Base-by-base conservation (phyloP, 2,329 filamentous ascomycete species). In the Davidsoniella neocaledoniae region DNA sequence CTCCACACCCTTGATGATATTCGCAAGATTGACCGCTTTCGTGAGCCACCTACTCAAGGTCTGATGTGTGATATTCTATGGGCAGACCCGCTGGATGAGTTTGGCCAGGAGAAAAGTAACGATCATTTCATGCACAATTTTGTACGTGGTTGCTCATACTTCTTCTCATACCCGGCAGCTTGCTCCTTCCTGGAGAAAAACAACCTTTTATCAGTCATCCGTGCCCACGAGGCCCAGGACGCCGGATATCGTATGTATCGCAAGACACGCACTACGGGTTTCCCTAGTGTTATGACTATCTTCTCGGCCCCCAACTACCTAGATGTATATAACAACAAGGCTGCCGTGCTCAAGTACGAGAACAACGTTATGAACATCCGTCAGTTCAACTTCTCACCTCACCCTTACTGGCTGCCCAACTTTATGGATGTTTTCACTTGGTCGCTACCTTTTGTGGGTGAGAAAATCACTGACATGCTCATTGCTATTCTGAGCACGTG, bases 361-460 rank as follows among this genome's bases (percentile, higher is more conserved):
- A 98, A 98, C 68, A 98, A 98, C 62, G 91, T 98, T 54, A 98
- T 98, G 91, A 98, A 98, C 72, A 98, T 98, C 62, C 79, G 91
- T 53, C 91, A 98, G 66, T 98, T 98, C 72, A 98, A 98, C 73
- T 98, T 90, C 76, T 96, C 91, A 19, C 91, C 91, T 33, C 91
- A 98, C 65, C 91, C 91, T 5, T 98, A 98, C 72, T 98, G 91
- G 91, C 77, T 98, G 45, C 91, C 91, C 50, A 98, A 98, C 71
- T 98, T 98, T 63, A 98, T 98, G 91, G 91, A 98, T 61, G 91
- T 98, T 55, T 98, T 98, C 63, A 98, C 91, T n/a, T 98, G 91
- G 91, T 98, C 91, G 33, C 73, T 98, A 54, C 91, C 91, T 0
- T 98, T 98, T 66, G 91, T 98, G 21, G 90, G 91, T 55, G 91